These are phyloP conservation scores for Sclerospora graminicola DNA, from an alignment of 352 stramenopile genomes.

Conservation along the genomic window DNA sequence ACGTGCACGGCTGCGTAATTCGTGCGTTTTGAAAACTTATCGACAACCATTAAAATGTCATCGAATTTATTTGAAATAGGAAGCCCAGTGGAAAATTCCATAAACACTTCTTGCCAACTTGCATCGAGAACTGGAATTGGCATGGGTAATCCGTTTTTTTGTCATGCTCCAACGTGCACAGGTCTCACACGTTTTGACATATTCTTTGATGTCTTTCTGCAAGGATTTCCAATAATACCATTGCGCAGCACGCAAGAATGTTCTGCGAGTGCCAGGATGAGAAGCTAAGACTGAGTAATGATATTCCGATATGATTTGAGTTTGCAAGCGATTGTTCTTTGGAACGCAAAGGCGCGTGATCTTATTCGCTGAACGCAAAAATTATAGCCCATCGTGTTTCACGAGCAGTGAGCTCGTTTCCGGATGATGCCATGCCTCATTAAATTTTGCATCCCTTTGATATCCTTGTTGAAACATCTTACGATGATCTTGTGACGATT, in stretches of 20 bases:
- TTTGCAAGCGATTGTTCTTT: background rate
- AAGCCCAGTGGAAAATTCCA: conserved; percentile 24
- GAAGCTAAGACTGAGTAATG: background rate
- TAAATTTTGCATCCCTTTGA: too few species aligned
- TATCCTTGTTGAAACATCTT: too few species aligned
- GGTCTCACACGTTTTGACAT: background rate
- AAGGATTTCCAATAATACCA: background rate
- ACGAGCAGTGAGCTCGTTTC: too few species aligned
- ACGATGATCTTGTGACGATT: too few species aligned
- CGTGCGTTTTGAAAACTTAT: too few species aligned
- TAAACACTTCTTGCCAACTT: conserved; percentile 15
- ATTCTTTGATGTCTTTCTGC: background rate
- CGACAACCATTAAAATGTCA: conserved; percentile 10
- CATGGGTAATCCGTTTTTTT: conserved; percentile 2
- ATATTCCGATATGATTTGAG: background rate
- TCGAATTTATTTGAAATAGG: conserved; percentile 12
- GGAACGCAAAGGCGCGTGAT: background rate
- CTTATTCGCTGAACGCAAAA: too few species aligned
- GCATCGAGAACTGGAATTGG: conserved; percentile 4
- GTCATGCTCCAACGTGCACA: conserved; percentile 1
- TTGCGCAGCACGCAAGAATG: background rate
- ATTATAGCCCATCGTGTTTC: too few species aligned
- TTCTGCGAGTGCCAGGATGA: background rate
- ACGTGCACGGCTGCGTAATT: too few species aligned
- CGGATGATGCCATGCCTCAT: too few species aligned